Base-by-base conservation (phyloP, 495 filamentous ascomycete genomes). In the Delitschia confertaspora region DNA sequence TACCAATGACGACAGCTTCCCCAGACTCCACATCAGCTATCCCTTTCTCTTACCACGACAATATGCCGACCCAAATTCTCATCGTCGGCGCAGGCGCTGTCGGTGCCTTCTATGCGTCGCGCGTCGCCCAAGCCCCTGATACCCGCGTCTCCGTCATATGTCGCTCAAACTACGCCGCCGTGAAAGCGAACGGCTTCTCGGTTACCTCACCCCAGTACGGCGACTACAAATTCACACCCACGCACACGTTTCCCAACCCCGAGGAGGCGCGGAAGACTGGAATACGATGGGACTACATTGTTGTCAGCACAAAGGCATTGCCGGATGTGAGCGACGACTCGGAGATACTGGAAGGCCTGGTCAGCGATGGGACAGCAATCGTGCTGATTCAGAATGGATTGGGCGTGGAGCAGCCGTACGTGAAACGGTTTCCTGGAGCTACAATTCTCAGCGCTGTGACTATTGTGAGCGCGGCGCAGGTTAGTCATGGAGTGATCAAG, bases 371-470 rank as follows among this genome's bases (percentile, higher is more conserved):
- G 20, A 62, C 58, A 13, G 45, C 49, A 9, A 72, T 84, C 45
- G 75, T 84, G 14, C 62, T 84, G 23, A 76, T 83, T 37, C 79
- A 84, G 47, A 84, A 84, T 59, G 80, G 80, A 19, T 70, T 84
- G 7, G 80, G 79, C 19, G 78, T 83, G 19, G 80, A 84, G 45
- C 71, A 71, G 8, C 69, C 77, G 0, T 80, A 80, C 59, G 68
- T 74, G 22, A 59, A 58, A 33, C 62, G 69, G 6, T 83, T 77
- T 42, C 75, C 78, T 0, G 6, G 47, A 7, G 68, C 58, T 7
- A 69, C 72, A 0, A 76, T 83, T 38, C 56, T 82, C 18, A 78
- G 70, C 25, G 78, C 71, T 38, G 78, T 82, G 29, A 77, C 74
- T 8, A 65, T 76, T 51, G 60, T 76, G 31, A 69, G 65, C 30